These are phyloP conservation scores for Elsinoe australis DNA, from an alignment of 2,329 filamentous ascomycete species.

Conservation along the genomic window DNA sequence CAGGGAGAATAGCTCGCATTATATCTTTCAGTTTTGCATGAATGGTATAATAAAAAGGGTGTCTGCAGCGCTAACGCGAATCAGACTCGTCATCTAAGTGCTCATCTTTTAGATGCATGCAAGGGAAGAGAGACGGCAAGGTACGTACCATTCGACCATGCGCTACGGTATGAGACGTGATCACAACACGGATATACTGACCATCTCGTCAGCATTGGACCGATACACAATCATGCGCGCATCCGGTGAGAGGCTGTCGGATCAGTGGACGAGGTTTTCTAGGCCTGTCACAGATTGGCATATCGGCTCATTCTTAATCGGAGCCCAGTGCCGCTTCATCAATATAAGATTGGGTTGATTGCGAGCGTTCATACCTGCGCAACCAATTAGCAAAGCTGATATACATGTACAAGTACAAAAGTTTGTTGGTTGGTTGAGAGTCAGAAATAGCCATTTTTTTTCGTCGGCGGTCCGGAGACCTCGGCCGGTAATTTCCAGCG, in stretches of 20 bases:
- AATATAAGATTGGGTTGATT: slow-evolving; percentile 12
- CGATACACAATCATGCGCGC: not conserved
- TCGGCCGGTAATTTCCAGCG: slow-evolving; percentile 98
- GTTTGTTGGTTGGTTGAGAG: slow-evolving; percentile 26
- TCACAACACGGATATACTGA: not conserved
- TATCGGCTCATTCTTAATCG: slow-evolving; percentile 23
- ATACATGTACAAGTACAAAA: slow-evolving; percentile 13
- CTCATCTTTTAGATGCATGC: slow-evolving; percentile 28
- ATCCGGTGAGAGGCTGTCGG: slow-evolving; percentile 21
- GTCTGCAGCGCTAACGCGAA: slow-evolving; percentile 34
- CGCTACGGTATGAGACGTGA: too few species aligned
- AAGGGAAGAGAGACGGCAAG: slow-evolving; percentile 17
- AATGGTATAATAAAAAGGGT: slow-evolving; percentile 33
- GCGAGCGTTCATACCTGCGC: slow-evolving; percentile 19
- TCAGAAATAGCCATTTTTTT: slow-evolving; percentile 84
- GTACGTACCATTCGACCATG: too few species aligned
- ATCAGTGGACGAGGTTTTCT: slow-evolving; percentile 41
- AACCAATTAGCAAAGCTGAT: slow-evolving; percentile 8
- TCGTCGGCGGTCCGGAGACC: slow-evolving; percentile 62
- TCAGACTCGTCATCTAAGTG: slow-evolving; percentile 36
- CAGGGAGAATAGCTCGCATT: not conserved
- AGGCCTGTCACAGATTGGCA: slow-evolving; percentile 35
- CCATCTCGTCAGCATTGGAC: not conserved
- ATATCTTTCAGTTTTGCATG: slow-evolving; percentile 24
- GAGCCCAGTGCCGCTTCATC: slow-evolving; percentile 26